Conservation (phyloP, 257 asterid genomes). For the Salvia hispanica region DNA sequence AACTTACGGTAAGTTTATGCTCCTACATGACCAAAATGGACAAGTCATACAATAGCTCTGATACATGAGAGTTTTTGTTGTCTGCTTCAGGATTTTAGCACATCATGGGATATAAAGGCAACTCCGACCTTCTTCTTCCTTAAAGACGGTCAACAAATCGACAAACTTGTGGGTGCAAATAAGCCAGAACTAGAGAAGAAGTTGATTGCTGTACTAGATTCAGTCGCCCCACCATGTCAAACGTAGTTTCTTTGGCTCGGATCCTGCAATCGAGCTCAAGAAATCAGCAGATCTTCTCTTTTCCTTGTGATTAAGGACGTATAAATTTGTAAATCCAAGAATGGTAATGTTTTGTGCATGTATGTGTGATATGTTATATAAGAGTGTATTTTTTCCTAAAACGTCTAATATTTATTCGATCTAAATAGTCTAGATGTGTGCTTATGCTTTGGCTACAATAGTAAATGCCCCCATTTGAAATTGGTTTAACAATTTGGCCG, state of each 20-base stretch:
- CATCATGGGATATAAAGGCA: slow-evolving; percentile 97
- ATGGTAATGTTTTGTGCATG: slow-evolving; percentile 22
- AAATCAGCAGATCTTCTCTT: neutral
- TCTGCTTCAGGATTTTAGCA: slow-evolving; percentile 72
- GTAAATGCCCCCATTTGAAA: too few species aligned
- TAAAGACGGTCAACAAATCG: slow-evolving; percentile 75
- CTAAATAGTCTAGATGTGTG: too few species aligned
- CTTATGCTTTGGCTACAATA: too few species aligned
- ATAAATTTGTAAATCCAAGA: slow-evolving; percentile 33
- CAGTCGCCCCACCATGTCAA: slow-evolving; percentile 36
- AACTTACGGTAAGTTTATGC: slow-evolving; percentile 73
- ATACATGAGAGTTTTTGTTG: slow-evolving; percentile 8
- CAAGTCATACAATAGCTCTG: slow-evolving; percentile 3
- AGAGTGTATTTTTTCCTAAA: neutral
- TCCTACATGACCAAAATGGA: slow-evolving; percentile 10
- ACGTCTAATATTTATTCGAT: too few species aligned
- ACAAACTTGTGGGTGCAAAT: slow-evolving; percentile 97
- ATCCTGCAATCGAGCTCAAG: neutral
- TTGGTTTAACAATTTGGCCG: too few species aligned
- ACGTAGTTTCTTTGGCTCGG: slow-evolving; percentile 18
- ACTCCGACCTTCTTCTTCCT: slow-evolving; percentile 99
- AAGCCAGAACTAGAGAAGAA: slow-evolving; percentile 91
- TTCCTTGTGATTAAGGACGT: slow-evolving; percentile 25
- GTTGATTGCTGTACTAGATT: slow-evolving; percentile 58
- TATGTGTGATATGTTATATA: slow-evolving; percentile 33